Evolutionary conservation across 257 asterid species (phyloP).

Genomic region (Fraxinus pennsylvanica): DNA sequence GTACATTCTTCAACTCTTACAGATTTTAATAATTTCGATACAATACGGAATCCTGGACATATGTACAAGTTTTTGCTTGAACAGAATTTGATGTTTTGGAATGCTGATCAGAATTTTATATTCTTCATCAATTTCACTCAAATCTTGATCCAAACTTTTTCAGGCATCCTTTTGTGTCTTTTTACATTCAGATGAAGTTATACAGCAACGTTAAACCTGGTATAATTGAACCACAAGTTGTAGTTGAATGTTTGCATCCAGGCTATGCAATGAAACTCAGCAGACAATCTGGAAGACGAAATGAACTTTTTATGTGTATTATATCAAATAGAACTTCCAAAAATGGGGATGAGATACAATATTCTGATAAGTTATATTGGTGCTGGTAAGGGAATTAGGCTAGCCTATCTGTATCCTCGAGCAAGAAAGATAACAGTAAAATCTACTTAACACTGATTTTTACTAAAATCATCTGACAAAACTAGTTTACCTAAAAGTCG

Average conservation of each 20-base stretch:
- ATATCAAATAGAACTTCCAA: no score
- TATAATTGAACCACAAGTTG: no score
- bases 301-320: no score
- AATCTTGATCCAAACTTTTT: no score
- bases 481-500: slow-evolving; percentile 52
- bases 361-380: slow-evolving; percentile 14
- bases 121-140: no score
- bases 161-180: no score
- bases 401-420: slow-evolving; percentile 3
- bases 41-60: background rate
- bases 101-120: background rate
- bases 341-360: no score
- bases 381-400: slow-evolving; percentile 14
- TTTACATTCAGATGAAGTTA: no score
- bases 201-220: no score
- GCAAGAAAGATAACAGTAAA: slow-evolving; percentile 22
- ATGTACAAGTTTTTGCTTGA: background rate
- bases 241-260: no score
- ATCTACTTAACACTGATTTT: slow-evolving; percentile 61
- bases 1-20: slow-evolving; percentile 33
- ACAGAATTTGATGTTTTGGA: background rate
- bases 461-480: slow-evolving; percentile 31
- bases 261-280: no score
- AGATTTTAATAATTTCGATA: slow-evolving; percentile 9
- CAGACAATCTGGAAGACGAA: no score